A percentile compares a stretch with the other conserved stretches of the same genome.
Evolutionary conservation across 139 green algal genomes (phyloP).

Genomic region (Volvox africanus): DNA sequence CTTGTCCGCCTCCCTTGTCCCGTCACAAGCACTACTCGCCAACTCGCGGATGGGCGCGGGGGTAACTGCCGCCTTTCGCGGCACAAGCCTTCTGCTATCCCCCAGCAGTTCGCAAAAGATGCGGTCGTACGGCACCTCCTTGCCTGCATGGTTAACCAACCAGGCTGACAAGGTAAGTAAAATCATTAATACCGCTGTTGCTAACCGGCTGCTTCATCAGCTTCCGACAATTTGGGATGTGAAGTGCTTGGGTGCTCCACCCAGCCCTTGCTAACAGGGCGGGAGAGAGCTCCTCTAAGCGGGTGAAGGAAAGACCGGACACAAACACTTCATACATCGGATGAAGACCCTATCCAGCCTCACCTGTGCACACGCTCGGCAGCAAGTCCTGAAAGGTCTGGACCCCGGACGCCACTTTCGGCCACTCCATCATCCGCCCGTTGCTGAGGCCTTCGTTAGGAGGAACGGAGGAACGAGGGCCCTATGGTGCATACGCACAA

Average conservation of each 20-base stretch:
- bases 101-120: conserved; percentile 55
- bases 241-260: too few species aligned
- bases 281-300: too few species aligned
- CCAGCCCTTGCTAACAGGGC: too few species aligned
- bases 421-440: conserved; percentile 65
- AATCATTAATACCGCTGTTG: too few species aligned
- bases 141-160: neutral
- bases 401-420: conserved; percentile 65
- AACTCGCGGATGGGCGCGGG: too few species aligned
- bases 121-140: conserved; percentile 49
- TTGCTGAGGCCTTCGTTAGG: conserved; percentile 66
- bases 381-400: conserved; percentile 12
- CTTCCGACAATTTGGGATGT: too few species aligned
- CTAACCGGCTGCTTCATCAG: too few species aligned
- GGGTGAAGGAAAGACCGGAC: too few species aligned
- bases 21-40: neutral
- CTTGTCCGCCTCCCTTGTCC: neutral
- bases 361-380: neutral
- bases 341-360: too few species aligned
- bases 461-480: too few species aligned
- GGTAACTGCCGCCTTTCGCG: neutral
- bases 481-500: too few species aligned
- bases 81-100: conserved; percentile 29
- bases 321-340: too few species aligned
- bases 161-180: neutral